Evolutionary conservation across 169 alveolate species (phyloP).

Genomic region (Babesia bigemina): DNA sequence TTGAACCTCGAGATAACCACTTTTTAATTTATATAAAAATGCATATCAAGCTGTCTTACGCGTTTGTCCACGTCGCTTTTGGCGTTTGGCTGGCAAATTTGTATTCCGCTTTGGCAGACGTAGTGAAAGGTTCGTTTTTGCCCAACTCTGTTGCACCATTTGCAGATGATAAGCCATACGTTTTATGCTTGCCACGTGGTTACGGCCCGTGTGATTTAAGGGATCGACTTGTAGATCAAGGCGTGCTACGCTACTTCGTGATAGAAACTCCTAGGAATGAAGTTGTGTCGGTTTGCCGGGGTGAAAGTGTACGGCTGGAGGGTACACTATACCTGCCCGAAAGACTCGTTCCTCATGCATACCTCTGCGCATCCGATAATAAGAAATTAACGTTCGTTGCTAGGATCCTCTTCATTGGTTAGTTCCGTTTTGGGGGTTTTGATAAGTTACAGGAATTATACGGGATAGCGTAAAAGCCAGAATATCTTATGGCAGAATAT

Average conservation of each 20-base stretch:
- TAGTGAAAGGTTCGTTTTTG: neutral
- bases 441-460: conserved; percentile 6
- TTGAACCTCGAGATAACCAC: neutral
- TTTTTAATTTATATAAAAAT: conserved; percentile 24
- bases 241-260: neutral
- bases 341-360: neutral
- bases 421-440: neutral
- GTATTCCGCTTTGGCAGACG: neutral
- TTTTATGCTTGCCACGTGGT: conserved; percentile 4
- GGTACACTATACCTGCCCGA: neutral
- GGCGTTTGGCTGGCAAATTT: neutral
- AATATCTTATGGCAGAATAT: conserved; percentile 19
- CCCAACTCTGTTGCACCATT: neutral
- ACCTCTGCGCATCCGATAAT: neutral
- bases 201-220: conserved; percentile 37
- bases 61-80: neutral
- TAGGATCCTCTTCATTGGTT: conserved; percentile 29
- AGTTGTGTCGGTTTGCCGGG: neutral
- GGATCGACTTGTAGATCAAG: neutral
- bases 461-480: neutral
- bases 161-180: neutral
- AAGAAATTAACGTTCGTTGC: neutral
- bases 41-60: neutral
- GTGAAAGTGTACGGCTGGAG: neutral
- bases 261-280: neutral